A percentile compares a stretch with the other conserved stretches of the same genome.
These are phyloP conservation scores for Lactarius tabidus DNA, from an alignment of 768 basidiomycete species.

Conservation along the genomic window DNA sequence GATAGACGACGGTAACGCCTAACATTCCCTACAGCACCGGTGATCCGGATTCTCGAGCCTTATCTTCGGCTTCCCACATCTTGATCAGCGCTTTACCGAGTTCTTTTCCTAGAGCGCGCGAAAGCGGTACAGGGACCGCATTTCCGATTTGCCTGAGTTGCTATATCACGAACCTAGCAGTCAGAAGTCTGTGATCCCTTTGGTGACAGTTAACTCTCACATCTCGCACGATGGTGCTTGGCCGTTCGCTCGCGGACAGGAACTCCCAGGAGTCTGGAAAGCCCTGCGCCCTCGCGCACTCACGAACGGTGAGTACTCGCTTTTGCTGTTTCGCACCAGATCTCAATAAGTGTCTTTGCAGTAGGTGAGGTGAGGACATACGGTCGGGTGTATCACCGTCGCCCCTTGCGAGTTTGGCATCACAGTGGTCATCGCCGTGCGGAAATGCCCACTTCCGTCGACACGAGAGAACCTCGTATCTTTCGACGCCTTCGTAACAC, in stretches of 20 bases:
- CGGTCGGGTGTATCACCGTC: conserved; percentile 44
- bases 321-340: conserved; percentile 49
- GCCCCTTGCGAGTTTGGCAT: conserved; percentile 49
- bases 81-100: conserved; percentile 44
- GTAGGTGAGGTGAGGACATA: conserved; percentile 28
- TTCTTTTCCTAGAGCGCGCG: conserved; percentile 53
- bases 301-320: conserved; percentile 44
- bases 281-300: conserved; percentile 63
- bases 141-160: conserved; percentile 78
- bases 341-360: neutral
- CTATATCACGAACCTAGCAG: conserved; percentile 37
- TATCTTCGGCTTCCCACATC: conserved; percentile 22
- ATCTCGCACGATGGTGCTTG: conserved; percentile 41
- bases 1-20: neutral
- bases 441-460: conserved; percentile 49
- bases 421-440: conserved; percentile 58
- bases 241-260: conserved; percentile 40
- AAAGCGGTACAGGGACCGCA: conserved; percentile 70
- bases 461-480: conserved; percentile 50
- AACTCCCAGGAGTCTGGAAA: conserved; percentile 73
- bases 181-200: neutral
- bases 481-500: neutral
- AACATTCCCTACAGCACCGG: conserved; percentile 5
- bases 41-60: conserved; percentile 14
- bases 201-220: conserved; percentile 39